phyloP scores from a whole-genome alignment of 768 basidiomycete species.

The Pulveroboletus ravenelii region DNA sequence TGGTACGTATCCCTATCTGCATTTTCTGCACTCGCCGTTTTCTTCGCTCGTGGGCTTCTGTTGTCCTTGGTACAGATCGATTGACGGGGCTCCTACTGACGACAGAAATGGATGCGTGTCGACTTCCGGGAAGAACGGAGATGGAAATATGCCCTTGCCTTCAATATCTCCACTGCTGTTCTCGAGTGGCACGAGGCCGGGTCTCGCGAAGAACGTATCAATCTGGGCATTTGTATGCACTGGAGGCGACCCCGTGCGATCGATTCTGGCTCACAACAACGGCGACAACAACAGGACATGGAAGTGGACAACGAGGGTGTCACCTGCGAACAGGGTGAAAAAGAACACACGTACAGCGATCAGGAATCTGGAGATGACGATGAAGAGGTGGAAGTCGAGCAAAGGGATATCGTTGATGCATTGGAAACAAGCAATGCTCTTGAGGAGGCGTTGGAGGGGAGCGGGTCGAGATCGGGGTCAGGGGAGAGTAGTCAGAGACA shows the following conservation, averaged over 20 bases:
- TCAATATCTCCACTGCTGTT: conserved; percentile 74
- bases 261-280: conserved; percentile 26
- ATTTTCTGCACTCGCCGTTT: neutral
- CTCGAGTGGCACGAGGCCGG: conserved; percentile 83
- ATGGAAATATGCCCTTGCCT: conserved; percentile 88
- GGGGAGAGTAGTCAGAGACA: conserved; percentile 35
- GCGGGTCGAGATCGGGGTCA: conserved; percentile 25
- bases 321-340: conserved; percentile 20
- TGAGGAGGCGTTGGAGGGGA: conserved; percentile 52
- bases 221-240: conserved; percentile 61
- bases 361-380: conserved; percentile 54
- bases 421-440: conserved; percentile 51
- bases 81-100: neutral
- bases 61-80: neutral
- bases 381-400: conserved; percentile 53
- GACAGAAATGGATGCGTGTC: conserved; percentile 91
- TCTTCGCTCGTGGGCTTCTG: neutral
- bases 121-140: conserved; percentile 93
- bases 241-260: conserved; percentile 51
- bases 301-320: conserved; percentile 27
- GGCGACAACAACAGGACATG: conserved; percentile 28
- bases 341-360: conserved; percentile 23
- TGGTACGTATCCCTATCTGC: conserved; percentile 50
- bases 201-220: conserved; percentile 57
- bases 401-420: conserved; percentile 51